Percentiles rank a stretch among this genome's conserved stretches.
Conservation (phyloP, 225 moss, liverwort and hornwort genomes). For the Pseudisothecium myosuroides region DNA sequence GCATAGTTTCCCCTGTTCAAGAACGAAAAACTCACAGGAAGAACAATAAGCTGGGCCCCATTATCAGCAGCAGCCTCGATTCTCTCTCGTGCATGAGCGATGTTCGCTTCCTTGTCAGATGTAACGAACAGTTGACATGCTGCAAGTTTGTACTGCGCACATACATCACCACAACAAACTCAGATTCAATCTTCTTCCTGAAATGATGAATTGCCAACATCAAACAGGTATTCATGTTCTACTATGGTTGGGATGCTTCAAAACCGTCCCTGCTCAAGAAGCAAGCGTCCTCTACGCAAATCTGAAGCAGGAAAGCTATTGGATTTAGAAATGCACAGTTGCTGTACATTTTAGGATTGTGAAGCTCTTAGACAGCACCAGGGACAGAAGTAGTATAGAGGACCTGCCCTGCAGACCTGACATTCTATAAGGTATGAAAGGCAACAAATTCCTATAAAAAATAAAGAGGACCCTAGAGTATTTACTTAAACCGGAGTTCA, state of each 20-base stretch:
- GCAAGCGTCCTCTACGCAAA: not conserved
- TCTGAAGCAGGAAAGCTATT: not conserved
- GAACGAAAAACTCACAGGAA: conserved; percentile 56
- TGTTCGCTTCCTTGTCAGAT: conserved; percentile 54
- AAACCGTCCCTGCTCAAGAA: not conserved
- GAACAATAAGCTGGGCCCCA: conserved; percentile 76
- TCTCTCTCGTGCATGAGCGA: conserved; percentile 52
- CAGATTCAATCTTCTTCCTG: not conserved
- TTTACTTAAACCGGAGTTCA: not conserved
- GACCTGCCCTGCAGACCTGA: not conserved
- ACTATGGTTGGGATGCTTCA: not conserved
- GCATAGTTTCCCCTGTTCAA: not conserved
- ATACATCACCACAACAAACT: not conserved
- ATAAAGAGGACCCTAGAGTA: not conserved
- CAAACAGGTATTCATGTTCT: not conserved
- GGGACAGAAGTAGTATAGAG: not conserved
- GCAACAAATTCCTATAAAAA: not conserved
- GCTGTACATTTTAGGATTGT: not conserved
- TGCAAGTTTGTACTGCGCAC: conserved; percentile 74
- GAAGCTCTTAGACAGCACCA: not conserved
- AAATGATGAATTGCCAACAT: not conserved
- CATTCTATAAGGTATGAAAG: not conserved
- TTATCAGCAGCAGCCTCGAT: conserved; percentile 80
- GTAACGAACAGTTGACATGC: conserved; percentile 67
- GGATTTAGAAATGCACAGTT: not conserved